Evolutionary conservation across 306 rosid genomes (phyloP).

Genomic region (Senna tora): DNA sequence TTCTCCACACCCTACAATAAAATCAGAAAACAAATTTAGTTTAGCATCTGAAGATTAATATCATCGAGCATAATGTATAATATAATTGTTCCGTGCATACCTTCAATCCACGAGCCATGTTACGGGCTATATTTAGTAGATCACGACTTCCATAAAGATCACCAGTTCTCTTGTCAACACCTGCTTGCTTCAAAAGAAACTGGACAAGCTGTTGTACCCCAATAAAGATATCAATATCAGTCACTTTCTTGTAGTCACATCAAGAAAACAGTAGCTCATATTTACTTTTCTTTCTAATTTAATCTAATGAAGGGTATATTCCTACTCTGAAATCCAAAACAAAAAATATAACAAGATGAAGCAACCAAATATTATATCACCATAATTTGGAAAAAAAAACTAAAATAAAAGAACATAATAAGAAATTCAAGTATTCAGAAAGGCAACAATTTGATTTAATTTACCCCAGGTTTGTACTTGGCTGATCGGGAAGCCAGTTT

Average conservation of each 20-base stretch:
- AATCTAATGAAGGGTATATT: no score
- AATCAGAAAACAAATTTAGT: slow-evolving; percentile 16
- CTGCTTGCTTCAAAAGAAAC: slow-evolving; percentile 78
- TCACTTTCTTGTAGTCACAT: slow-evolving; percentile 14
- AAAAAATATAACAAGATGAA: no score
- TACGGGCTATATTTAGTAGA: slow-evolving; percentile 71
- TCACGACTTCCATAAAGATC: slow-evolving; percentile 79
- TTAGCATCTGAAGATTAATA: slow-evolving; percentile 24
- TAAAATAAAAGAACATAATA: no score
- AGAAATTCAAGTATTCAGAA: slow-evolving; percentile 1
- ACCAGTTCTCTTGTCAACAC: slow-evolving; percentile 73
- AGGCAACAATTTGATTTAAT: slow-evolving; percentile 13
- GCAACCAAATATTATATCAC: no score
- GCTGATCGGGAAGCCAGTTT: slow-evolving; percentile 60
- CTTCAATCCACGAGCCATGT: slow-evolving; percentile 85
- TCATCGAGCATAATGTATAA: slow-evolving; percentile 7
- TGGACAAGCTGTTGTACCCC: slow-evolving; percentile 66
- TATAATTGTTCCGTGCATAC: slow-evolving; percentile 42
- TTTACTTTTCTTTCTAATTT: no score
- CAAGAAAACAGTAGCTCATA: background rate
- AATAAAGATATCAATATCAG: slow-evolving; percentile 37
- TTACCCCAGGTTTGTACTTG: slow-evolving; percentile 68
- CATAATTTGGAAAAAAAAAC: no score
- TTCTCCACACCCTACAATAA: slow-evolving; percentile 66
- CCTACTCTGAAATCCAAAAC: no score